Base-by-base conservation (phyloP, 1,284 basidiomycete genomes). In the Apiotrichum sp. region DNA sequence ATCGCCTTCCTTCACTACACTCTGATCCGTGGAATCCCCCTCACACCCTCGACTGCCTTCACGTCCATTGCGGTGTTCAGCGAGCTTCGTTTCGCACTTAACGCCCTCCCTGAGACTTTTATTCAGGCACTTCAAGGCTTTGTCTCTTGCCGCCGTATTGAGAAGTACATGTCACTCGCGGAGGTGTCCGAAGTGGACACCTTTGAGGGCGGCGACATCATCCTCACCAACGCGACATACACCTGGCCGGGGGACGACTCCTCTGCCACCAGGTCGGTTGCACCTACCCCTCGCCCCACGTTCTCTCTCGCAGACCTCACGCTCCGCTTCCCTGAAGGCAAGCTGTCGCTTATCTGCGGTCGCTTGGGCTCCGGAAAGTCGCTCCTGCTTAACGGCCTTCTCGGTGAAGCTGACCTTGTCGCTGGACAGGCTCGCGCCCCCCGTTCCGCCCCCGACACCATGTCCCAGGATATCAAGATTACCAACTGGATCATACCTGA, bases 401-500 rank as follows among this genome's bases (percentile, higher is more conserved):
- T 96, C 4, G 92, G 93, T 16, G 92, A 97, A 77, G 87, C 88
- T 2, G 91, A 96, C 74, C 63, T 93, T 16, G 77, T 95, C 7
- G 79, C 87, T 14, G 92, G 76, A 3, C 64, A 72, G 41, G 74
- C 92, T 35, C 61, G 85, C 9, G 89, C 88, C 66, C 92, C 92
- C 3, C 82, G 89, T 14, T 90, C 90, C 0, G 85, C 87, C 1
- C 88, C 90, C 0, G 84, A 93, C 72, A 79, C 84, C 3, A 80
- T 95, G 66, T 84, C 86, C 0, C 79, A 76, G 16, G 59, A 57
- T 9, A 57, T 59, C 33, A 53, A 56, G 50, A 54, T 70, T 38
- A 74, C 74, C 3, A 65, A 78, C 14, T 93, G 90, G 91, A 72
- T 90, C 44, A 81, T 92, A 1, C 75, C 81, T 14, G 85, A 86